Evolutionary conservation across 1,284 basidiomycete genomes (phyloP), one percentile per base, ranked within the genome.

Genomic region (Stereum hirsutum): DNA sequence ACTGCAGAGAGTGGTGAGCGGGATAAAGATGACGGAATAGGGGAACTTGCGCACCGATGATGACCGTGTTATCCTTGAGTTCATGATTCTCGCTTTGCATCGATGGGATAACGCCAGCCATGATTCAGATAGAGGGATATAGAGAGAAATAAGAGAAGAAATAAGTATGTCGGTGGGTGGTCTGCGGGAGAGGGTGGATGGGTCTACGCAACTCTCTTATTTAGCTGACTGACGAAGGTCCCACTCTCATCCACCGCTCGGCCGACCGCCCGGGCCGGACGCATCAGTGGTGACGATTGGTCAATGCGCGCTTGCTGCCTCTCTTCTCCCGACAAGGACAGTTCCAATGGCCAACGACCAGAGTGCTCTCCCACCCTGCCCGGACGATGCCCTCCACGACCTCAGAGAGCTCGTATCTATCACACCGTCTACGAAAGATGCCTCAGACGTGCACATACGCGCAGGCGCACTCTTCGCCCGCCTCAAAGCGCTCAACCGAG

Each of bases 31-130:
- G 25, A 23, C 34, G 33, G 30, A 24, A 31, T 24, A 23, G 41
- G 26, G 25, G 65, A 77, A 55, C n/a, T n/a, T n/a, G n/a, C n/a
- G n/a, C 49, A 86, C 89, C 89, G 59, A 95, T 69, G 66, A 96
- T 81, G 68, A 89, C 62, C 21, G 90, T 93, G 70, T 94, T 91
- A 53, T 88, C 81, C 62, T 73, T 85, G 67, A 94, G 77, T 48
- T 77, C 71, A 27, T 86, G 70, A 51, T 81, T 76, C 44, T 71
- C 59, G 38, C 74, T 70, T 68, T 87, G 82, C 88, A 93, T 91
- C 41, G 86, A 89, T 34, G 89, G 89, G 60, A 93, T 91, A 8
- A 81, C 80, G 39, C 83, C 84, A 26, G n/a, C n/a, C n/a, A n/a
- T n/a, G n/a, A n/a, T n/a, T n/a, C n/a, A n/a, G n/a, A n/a, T n/a